These are phyloP conservation scores for Nicotiana tomentosiformis DNA, from an alignment of 257 asterid genomes.

Conservation along the genomic window DNA sequence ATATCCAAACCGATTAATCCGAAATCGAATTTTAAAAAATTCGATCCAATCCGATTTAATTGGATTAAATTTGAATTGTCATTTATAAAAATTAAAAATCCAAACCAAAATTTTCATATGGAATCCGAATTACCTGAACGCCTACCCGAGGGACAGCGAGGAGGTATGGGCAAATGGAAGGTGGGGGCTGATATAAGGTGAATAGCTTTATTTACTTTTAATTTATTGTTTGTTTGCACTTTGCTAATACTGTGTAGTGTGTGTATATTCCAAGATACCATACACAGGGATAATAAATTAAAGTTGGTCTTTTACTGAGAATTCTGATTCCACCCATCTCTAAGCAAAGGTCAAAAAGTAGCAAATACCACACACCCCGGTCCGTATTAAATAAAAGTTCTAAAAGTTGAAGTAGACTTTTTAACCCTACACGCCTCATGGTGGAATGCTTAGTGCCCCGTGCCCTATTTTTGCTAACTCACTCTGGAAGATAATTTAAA, in stretches of 20 bases:
- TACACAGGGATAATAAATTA: not conserved
- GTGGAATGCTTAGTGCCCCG: constrained; percentile 15
- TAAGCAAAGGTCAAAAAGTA: constrained; percentile 1
- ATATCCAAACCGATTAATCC: no score
- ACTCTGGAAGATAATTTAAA: not conserved
- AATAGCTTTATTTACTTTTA: not conserved
- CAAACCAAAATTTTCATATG: no score
- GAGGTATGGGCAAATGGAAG: not conserved
- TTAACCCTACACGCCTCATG: constrained; percentile 28
- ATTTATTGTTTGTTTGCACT: constrained; percentile 18
- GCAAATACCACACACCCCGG: not conserved
- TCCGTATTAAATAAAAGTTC: not conserved
- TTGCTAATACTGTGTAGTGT: not conserved
- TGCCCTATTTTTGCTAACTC: not conserved
- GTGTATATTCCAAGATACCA: constrained; percentile 26
- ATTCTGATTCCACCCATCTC: constrained; percentile 17
- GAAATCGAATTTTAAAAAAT: no score
- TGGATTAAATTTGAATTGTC: no score
- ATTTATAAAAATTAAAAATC: no score
- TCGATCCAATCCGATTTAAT: no score
- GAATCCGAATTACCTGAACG: no score
- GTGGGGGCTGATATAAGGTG: not conserved
- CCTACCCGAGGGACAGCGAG: constrained; percentile 9
- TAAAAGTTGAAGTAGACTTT: constrained; percentile 21
- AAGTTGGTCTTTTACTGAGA: not conserved